Evolutionary conservation across 106 monocot genomes (phyloP), one percentile per base, ranked within the genome.

Genomic region (Apostasia shenzhenica): DNA sequence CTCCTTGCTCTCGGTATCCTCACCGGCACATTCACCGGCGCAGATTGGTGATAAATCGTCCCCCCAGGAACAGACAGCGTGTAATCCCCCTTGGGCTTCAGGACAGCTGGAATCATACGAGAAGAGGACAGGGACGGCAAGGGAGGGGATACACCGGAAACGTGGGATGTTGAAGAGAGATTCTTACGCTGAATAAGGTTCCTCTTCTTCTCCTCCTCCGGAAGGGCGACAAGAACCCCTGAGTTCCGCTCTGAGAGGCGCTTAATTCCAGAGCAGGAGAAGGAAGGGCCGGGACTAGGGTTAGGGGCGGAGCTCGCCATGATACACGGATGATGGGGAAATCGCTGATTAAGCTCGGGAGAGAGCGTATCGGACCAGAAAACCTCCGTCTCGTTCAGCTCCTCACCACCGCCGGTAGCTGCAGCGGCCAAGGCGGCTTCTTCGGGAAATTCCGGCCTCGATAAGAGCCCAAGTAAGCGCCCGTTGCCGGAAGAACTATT

Each of bases 321-420:
- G 26, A 26, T 26, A 26, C 26, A 26, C 37, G 42, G 43, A 12
- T 63, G 14, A 42, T 0, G 52, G 3, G 54, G 61, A 42, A 48
- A 41, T 47, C 14, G 44, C 38, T 67, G 47, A 46, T 54, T 41
- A 39, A 1, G 71, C 5, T 65, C 46, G 72, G 45, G 67, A 38
- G 63, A 63, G 5, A 76, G 78, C 8, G 59, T 26, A 2, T 59
- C 81, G 40, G 80, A 75, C 75, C 76, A 90, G 79, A 93, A 84
- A 26, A 93, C 74, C 44, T 93, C 93, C 66, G 76, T 77, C 71
- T 93, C 92, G 61, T 93, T 64, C 60, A 93, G 78, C 79, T 88
- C 92, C 66, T 81, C 83, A 47, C 65, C 77, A 50, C 66, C 13
- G 43, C 70, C 50, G 56, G 73, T 47, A 48, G n/a, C 55, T 66